phyloP scores from a whole-genome alignment of 257 asterid genomes.

The Penstemon eatonii region DNA sequence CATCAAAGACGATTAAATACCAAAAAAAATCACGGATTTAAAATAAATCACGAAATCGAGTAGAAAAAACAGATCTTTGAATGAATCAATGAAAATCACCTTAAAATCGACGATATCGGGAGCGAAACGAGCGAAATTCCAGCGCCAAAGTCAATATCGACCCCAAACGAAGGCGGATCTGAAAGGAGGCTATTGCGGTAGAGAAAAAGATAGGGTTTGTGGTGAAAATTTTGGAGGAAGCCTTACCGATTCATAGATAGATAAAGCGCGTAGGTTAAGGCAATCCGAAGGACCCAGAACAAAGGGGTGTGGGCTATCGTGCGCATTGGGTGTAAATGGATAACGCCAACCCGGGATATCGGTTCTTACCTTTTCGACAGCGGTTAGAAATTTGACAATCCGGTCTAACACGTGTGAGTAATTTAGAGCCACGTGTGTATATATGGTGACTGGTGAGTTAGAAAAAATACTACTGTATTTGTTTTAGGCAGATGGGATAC shows the following conservation, averaged over 20 bases:
- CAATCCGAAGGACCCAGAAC: conserved; percentile 47
- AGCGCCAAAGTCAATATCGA: conserved; percentile 22
- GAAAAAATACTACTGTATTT: too few relatives aligned
- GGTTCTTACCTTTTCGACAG: conserved; percentile 1
- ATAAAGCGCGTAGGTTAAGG: conserved; percentile 39
- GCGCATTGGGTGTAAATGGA: conserved; percentile 40
- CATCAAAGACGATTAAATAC: neutral
- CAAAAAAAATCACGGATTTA: neutral
- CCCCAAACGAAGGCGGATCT: conserved; percentile 29
- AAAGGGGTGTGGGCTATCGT: conserved; percentile 42
- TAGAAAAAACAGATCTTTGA: conserved; percentile 3
- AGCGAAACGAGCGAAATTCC: conserved; percentile 6
- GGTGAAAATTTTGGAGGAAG: conserved; percentile 15
- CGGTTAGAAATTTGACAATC: neutral
- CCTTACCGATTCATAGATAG: conserved; percentile 28
- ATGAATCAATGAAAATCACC: conserved; percentile 33
- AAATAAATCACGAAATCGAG: neutral
- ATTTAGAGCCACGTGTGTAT: too few relatives aligned
- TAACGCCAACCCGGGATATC: conserved; percentile 26
- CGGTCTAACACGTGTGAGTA: conserved; percentile 23
- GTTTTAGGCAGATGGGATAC: too few relatives aligned
- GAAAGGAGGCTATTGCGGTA: conserved; percentile 18
- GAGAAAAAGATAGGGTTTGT: conserved; percentile 32
- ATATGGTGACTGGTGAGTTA: too few relatives aligned
- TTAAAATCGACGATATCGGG: conserved; percentile 27